phyloP scores from a whole-genome alignment of 2,329 filamentous ascomycete species.

The Metarhizium anisopliae region DNA sequence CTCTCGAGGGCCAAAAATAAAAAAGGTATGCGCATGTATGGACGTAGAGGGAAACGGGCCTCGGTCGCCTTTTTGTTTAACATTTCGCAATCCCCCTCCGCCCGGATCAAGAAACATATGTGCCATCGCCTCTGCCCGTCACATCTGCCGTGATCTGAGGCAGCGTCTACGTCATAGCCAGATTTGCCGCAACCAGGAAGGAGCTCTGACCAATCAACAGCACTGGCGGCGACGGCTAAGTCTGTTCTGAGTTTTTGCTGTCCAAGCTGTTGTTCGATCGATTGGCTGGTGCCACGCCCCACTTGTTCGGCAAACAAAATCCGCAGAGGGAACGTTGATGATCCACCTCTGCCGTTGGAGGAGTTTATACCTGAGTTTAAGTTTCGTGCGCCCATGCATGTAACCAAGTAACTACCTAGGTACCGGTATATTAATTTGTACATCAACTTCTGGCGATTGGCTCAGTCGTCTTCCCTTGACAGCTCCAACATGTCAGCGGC shows the following conservation, averaged over 20 bases:
- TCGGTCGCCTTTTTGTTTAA: background rate
- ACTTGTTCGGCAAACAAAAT: background rate
- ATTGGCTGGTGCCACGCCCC: background rate
- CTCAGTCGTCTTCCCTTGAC: no score
- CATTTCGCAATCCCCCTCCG: background rate
- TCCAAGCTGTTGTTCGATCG: no score
- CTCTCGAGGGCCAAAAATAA: no score
- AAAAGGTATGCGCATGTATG: background rate
- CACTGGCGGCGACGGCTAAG: background rate
- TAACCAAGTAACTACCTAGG: no score
- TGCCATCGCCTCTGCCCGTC: background rate
- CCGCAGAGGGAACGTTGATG: background rate
- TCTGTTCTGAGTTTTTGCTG: background rate
- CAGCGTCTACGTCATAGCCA: background rate
- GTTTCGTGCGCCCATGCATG: no score
- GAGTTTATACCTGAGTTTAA: no score
- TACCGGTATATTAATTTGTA: no score
- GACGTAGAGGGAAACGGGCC: background rate
- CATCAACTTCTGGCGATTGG: no score
- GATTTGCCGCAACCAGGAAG: background rate
- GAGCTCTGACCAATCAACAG: background rate
- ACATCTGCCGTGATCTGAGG: background rate
- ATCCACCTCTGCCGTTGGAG: no score
- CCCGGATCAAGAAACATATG: background rate
- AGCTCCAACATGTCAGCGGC: no score